Evolutionary conservation across 2,329 filamentous ascomycete species (phyloP), one percentile per base, ranked within the genome.

Genomic region (Tolypocladium inflatum): DNA sequence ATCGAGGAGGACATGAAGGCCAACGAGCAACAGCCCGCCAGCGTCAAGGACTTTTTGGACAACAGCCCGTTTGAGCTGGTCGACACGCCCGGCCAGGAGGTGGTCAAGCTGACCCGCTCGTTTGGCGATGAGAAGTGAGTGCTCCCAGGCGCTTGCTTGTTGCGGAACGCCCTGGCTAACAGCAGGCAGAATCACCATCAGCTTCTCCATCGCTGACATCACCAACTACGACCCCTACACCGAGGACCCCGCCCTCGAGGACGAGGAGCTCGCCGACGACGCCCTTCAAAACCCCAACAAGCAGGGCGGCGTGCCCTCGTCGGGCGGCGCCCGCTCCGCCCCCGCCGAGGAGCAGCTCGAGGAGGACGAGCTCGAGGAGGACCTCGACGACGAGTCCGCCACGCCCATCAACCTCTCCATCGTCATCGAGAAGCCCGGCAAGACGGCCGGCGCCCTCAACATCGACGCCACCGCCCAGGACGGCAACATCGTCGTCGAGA

Each of bases 381-480:
- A 77, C 26, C 66, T 74, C 48, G 80, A 80, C 41, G 77, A 81
- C 19, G 82, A 80, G 59, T 74, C 81, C 43, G 81, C 84, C 60
- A 91, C 93, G 71, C 91, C 92, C 58, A 90, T 89, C 67, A 87
- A 88, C 65, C 81, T 97, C 62, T 91, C 88, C 75, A 86, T 99
- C 67, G 86, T 92, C 55, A 82, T 99, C 59, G 91, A 96, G 81
- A 95, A 96, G 80, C 81, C 88, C 60, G 84, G 83, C 75, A 88
- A 90, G 70, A 65, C 68, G 26, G 54, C 64, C 33, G 92, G 93
- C 60, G 91, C 91, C 35, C 82, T 99, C 63, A 86, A 89, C 74
- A 86, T 99, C 66, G 91, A 96, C 73, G 89, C 91, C 60, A 80
- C 89, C 60, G 91, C 90, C 38, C 88, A 94, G 76, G 90, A 96